phyloP scores from a whole-genome alignment of 805 yeast genomes.

The Saturnispora gosingensis region DNA sequence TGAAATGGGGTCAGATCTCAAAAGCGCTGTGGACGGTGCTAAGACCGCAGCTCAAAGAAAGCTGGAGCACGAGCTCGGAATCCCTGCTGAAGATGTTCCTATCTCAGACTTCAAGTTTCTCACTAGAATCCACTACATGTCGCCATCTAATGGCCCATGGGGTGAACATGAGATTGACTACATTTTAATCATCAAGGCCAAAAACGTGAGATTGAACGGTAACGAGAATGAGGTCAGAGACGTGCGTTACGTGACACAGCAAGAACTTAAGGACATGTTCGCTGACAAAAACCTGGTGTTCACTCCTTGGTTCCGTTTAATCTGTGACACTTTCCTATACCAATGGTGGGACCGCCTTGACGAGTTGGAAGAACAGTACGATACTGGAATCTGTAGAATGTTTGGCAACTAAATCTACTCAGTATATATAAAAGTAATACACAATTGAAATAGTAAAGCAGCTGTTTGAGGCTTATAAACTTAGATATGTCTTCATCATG shows the following conservation, averaged over 20 bases:
- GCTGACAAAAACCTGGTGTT: constrained; percentile 51
- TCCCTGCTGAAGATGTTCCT: constrained; percentile 47
- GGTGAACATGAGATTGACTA: constrained; percentile 98
- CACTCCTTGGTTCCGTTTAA: constrained; percentile 97
- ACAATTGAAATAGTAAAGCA: neutral
- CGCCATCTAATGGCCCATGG: constrained; percentile 75
- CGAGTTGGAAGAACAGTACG: constrained; percentile 41
- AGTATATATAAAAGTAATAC: neutral
- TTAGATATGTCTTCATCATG: neutral
- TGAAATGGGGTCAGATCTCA: constrained; percentile 64
- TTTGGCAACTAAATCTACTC: constrained; percentile 20
- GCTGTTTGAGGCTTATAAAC: no score
- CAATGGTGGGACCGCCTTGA: constrained; percentile 87
- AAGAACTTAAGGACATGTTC: constrained; percentile 70
- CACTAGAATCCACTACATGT: constrained; percentile 91
- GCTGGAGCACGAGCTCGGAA: constrained; percentile 89
- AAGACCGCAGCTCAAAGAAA: constrained; percentile 87
- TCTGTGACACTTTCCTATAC: constrained; percentile 83
- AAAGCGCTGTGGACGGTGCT: constrained; percentile 64
- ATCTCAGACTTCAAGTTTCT: constrained; percentile 65
- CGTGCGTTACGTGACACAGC: constrained; percentile 58
- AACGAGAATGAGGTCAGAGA: constrained; percentile 85
- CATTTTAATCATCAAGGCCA: constrained; percentile 67
- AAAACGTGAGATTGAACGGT: constrained; percentile 34
- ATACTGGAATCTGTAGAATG: constrained; percentile 41